Percentiles rank a stretch among this genome's conserved stretches.
Conservation (phyloP, 257 asterid genomes). For the Hygrophila difformis region DNA sequence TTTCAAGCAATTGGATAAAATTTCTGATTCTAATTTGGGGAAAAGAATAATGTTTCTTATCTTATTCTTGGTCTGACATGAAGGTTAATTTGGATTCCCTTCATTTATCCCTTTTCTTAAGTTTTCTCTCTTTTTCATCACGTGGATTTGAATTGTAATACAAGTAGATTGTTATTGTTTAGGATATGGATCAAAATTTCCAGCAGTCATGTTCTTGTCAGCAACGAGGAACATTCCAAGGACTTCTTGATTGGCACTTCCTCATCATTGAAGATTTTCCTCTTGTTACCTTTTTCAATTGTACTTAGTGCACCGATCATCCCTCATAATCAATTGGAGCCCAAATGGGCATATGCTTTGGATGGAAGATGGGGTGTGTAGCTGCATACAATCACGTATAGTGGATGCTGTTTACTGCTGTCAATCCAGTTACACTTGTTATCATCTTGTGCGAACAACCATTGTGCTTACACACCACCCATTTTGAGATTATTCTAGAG, state of each 20-base stretch:
- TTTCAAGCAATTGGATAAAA: too few relatives aligned
- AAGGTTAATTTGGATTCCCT: background rate
- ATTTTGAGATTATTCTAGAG: slow-evolving; percentile 26
- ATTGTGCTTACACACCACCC: slow-evolving; percentile 27
- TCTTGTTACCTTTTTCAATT: slow-evolving; percentile 77
- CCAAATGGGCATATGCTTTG: slow-evolving; percentile 34
- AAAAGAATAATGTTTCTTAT: too few relatives aligned
- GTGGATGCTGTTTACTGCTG: slow-evolving; percentile 19
- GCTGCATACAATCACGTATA: slow-evolving; percentile 23
- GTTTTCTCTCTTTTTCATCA: slow-evolving; percentile 13
- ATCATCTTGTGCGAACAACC: slow-evolving; percentile 23
- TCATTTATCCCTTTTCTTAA: background rate
- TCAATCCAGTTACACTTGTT: slow-evolving; percentile 23
- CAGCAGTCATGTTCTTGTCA: slow-evolving; percentile 49
- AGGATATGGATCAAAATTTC: slow-evolving; percentile 85
- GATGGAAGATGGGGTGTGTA: slow-evolving; percentile 42
- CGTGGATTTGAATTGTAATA: slow-evolving; percentile 22
- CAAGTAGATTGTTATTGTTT: slow-evolving; percentile 36
- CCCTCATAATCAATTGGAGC: slow-evolving; percentile 36
- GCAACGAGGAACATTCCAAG: slow-evolving; percentile 55
- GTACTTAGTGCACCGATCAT: slow-evolving; percentile 57
- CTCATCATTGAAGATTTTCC: slow-evolving; percentile 56
- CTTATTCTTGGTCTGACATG: too few relatives aligned
- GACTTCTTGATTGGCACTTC: slow-evolving; percentile 78
- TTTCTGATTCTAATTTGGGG: too few relatives aligned